Base-by-base conservation (phyloP, 2,329 filamentous ascomycete species). In the Talaromyces piceae region DNA sequence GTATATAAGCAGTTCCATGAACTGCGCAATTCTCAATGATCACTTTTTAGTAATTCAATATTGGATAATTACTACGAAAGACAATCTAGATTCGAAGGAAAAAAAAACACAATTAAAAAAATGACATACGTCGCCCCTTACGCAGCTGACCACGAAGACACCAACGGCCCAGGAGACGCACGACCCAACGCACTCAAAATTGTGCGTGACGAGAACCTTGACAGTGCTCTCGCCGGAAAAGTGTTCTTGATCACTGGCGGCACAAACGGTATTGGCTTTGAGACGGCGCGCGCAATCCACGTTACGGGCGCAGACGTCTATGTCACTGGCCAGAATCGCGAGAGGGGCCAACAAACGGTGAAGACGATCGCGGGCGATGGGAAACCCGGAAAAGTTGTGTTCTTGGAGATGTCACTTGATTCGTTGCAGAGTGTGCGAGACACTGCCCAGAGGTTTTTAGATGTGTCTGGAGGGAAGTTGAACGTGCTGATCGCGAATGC, bases 401-500 rank as follows among this genome's bases (percentile, higher is more conserved):
- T 49, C 27, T 41, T 53, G 26, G 46, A 53, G 18, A 46, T 53
- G 51, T 22, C n/a, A 2, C 27, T 53, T 13, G 46, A 47, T 41
- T 49, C 47, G 3, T 37, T 53, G 20, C 16, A 46, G 8, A 53
- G 11, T 37, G 46, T 53, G 5, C 30, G 31, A n/a, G 46, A 49
- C 2, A 18, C 27, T 4, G 51, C 41, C 5, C 33, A 23, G n/a
- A 46, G 28, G n/a, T 49, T 53, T 27, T 27, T 53, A 26, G 47
- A 43, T 26, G 4, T 37, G 31, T 44, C 30, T 7, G 47, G 41
- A 2, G 51, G 51, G n/a, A 49, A 49, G 8, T 26, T 53, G 27
- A 53, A 53, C 41, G 46, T 53, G 23, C 25, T 53, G 30, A 47
- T 53, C 37, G 16, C 30, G 41, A 53, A 53, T 49, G 51, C 51